Evolutionary conservation across 192 early-diverging fungal genomes (phyloP).

Genomic region (Bifiguratus adelaidae): DNA sequence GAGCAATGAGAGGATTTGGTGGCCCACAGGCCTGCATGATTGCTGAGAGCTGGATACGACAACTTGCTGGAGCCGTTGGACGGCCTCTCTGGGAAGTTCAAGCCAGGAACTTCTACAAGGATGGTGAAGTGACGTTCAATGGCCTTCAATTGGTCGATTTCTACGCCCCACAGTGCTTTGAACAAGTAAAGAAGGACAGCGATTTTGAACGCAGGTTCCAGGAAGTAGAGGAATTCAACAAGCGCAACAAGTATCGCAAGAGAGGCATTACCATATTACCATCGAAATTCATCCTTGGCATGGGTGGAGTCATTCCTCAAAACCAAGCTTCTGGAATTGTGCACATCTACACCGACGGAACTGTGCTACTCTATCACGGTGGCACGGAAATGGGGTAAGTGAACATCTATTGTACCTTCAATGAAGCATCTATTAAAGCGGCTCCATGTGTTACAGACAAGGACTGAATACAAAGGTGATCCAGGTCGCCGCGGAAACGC

Average conservation of each 20-base stretch:
- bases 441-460: conserved; percentile 24
- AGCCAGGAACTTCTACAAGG: conserved; percentile 58
- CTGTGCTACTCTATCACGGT: conserved; percentile 71
- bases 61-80: conserved; percentile 61
- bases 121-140: conserved; percentile 62
- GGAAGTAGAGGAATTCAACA: conserved; percentile 59
- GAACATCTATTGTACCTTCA: not conserved
- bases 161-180: conserved; percentile 59
- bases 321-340: conserved; percentile 83
- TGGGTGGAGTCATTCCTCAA: conserved; percentile 49
- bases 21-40: conserved; percentile 79
- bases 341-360: conserved; percentile 79
- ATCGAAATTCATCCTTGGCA: conserved; percentile 79
- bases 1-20: conserved; percentile 82
- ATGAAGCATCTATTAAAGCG: not conserved
- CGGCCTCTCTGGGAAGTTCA: conserved; percentile 50
- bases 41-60: conserved; percentile 63
- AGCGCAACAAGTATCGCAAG: conserved; percentile 61
- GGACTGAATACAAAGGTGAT: conserved; percentile 86
- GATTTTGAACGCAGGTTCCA: conserved; percentile 38
- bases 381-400: conserved; percentile 82
- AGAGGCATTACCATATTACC: conserved; percentile 69
- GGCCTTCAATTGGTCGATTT: conserved; percentile 56
- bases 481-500: conserved; percentile 71
- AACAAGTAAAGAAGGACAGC: conserved; percentile 43